Percentiles rank a stretch among this genome's conserved stretches.
phyloP scores from a whole-genome alignment of 2,329 filamentous ascomycete genomes.

The Thermoascus crustaceus region DNA sequence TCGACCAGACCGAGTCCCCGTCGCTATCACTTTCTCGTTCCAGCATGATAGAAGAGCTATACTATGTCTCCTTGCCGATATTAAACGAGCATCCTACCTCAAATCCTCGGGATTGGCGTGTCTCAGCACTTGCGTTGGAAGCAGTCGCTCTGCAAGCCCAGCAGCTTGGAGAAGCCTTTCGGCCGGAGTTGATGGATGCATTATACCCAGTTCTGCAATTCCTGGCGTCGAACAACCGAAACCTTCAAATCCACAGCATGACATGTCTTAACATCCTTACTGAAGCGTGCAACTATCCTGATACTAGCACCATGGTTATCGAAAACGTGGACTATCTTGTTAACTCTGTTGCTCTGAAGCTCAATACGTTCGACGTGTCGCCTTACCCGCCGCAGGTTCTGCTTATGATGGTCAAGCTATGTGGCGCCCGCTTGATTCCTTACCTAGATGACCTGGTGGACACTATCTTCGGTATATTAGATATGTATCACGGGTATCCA shows the following conservation, averaged over 20 bases:
- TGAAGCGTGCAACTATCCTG: slow-evolving; percentile 61
- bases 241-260: slow-evolving; percentile 72
- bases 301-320: slow-evolving; percentile 70
- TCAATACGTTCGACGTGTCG: slow-evolving; percentile 88
- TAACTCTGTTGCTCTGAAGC: slow-evolving; percentile 78
- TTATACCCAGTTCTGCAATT: slow-evolving; percentile 89
- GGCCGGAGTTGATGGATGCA: slow-evolving; percentile 78
- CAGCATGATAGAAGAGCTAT: slow-evolving; percentile 37
- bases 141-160: slow-evolving; percentile 67
- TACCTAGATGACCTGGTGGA: slow-evolving; percentile 87
- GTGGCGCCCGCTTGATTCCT: slow-evolving; percentile 71
- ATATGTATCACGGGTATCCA: slow-evolving; percentile 90
- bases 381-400: slow-evolving; percentile 85
- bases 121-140: slow-evolving; percentile 74
- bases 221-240: slow-evolving; percentile 61
- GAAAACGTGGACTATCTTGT: slow-evolving; percentile 95
- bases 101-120: slow-evolving; percentile 54
- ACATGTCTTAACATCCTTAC: slow-evolving; percentile 76
- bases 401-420: slow-evolving; percentile 86
- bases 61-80: slow-evolving; percentile 34
- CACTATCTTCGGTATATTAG: slow-evolving; percentile 86
- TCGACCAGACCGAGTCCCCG: slow-evolving; percentile 29
- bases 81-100: slow-evolving; percentile 31
- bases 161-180: slow-evolving; percentile 59
- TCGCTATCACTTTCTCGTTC: slow-evolving; percentile 18